phyloP scores from a whole-genome alignment of 495 filamentous ascomycete genomes.

The Astrothelium subdiscretum region DNA sequence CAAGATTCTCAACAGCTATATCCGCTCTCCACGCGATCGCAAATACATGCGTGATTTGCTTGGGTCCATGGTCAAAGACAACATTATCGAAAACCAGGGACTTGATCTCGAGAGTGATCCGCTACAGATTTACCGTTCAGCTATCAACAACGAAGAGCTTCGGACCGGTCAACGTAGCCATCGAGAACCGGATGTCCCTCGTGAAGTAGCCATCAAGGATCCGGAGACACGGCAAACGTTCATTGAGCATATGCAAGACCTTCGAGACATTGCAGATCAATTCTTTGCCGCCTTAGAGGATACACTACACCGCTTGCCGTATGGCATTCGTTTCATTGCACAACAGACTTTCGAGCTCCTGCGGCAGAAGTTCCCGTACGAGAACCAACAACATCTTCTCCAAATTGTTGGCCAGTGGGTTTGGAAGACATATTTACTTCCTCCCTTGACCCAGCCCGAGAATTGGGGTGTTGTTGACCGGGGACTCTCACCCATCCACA shows the following conservation, averaged over 20 bases:
- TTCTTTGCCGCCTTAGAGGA: conserved; percentile 76
- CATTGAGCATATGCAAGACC: conserved; percentile 83
- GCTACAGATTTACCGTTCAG: conserved; percentile 89
- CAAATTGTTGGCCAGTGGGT: conserved; percentile 81
- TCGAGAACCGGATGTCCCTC: conserved; percentile 66
- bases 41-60: conserved; percentile 82
- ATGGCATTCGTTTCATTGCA: conserved; percentile 80
- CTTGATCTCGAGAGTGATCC: conserved; percentile 94
- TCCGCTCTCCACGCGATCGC: conserved; percentile 81
- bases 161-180: conserved; percentile 74
- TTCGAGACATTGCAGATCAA: conserved; percentile 85
- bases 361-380: conserved; percentile 61
- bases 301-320: conserved; percentile 76
- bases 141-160: conserved; percentile 93
- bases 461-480: conserved; percentile 82
- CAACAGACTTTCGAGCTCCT: conserved; percentile 75
- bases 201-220: conserved; percentile 87
- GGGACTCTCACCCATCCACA: conserved; percentile 77
- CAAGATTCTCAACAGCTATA: conserved; percentile 75
- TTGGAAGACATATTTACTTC: conserved; percentile 88
- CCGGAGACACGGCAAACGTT: conserved; percentile 84
- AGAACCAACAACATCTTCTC: conserved; percentile 64
- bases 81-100: conserved; percentile 80
- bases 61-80: conserved; percentile 70
- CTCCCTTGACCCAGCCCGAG: conserved; percentile 76